Percentiles rank a stretch among this genome's conserved stretches.
Evolutionary conservation across 306 rosid species (phyloP).

Genomic region (Potentilla sterilis): DNA sequence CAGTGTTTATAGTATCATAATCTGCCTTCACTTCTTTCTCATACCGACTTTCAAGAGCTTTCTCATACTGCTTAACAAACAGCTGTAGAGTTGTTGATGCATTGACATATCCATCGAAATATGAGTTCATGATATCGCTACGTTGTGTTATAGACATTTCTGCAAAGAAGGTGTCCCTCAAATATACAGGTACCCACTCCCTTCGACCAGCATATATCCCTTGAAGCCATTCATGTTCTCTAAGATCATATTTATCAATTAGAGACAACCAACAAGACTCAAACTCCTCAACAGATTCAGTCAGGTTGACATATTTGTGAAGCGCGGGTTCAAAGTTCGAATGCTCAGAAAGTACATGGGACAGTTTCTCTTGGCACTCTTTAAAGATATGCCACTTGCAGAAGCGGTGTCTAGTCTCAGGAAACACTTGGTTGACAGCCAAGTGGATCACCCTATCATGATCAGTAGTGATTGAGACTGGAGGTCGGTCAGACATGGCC

Average conservation of each 20-base stretch:
- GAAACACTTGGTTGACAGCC: constrained; percentile 29
- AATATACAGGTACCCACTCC: constrained; percentile 35
- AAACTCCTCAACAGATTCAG: constrained; percentile 37
- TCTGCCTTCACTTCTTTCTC: constrained; percentile 40
- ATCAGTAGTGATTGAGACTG: constrained; percentile 33
- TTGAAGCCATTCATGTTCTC: constrained; percentile 34
- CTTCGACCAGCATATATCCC: constrained; percentile 25
- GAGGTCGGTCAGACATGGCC: constrained; percentile 32
- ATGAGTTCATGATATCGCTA: constrained; percentile 39
- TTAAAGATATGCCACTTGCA: constrained; percentile 40
- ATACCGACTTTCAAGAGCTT: constrained; percentile 36
- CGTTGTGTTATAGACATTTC: constrained; percentile 38
- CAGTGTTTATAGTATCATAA: constrained; percentile 31
- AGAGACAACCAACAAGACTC: constrained; percentile 40
- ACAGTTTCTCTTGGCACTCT: constrained; percentile 37
- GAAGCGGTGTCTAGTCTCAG: constrained; percentile 32
- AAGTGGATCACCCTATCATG: constrained; percentile 32
- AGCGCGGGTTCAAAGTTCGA: constrained; percentile 31
- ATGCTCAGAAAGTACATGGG: constrained; percentile 26
- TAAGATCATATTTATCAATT: constrained; percentile 26
- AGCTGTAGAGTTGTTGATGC: constrained; percentile 36
- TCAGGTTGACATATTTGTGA: constrained; percentile 33
- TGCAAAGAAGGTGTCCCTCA: constrained; percentile 36
- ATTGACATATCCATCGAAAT: constrained; percentile 42
- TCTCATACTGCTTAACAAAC: constrained; percentile 38